phyloP scores from a whole-genome alignment of 129 eudicot genomes.

The Kitagawia praeruptora region DNA sequence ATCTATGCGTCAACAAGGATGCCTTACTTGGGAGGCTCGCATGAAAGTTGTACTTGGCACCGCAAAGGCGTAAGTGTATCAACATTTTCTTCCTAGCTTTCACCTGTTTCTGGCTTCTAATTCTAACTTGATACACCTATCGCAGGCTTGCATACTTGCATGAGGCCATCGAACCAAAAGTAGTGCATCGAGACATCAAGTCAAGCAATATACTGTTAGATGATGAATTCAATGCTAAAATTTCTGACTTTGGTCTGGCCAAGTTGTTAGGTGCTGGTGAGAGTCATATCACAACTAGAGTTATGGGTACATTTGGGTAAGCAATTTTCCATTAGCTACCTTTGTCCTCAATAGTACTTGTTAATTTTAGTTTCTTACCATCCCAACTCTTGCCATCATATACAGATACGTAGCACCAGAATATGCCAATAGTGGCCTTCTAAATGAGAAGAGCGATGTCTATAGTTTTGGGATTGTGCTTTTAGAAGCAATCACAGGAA shows the following conservation, averaged over 20 bases:
- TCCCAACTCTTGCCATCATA: not conserved
- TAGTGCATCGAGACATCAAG: slow-evolving; percentile 81
- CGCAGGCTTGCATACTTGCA: slow-evolving; percentile 74
- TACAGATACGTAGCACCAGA: slow-evolving; percentile 86
- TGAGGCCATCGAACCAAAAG: slow-evolving; percentile 88
- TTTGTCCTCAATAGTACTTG: not conserved
- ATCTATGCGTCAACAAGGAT: slow-evolving; percentile 65
- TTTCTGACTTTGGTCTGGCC: slow-evolving; percentile 87
- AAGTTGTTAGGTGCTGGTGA: slow-evolving; percentile 81
- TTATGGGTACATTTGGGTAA: slow-evolving; percentile 92
- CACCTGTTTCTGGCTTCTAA: not conserved
- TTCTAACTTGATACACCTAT: not conserved
- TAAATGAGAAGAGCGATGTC: slow-evolving; percentile 81
- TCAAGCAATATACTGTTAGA: slow-evolving; percentile 78
- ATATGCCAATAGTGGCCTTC: slow-evolving; percentile 81
- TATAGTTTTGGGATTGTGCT: slow-evolving; percentile 79
- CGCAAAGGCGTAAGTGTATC: slow-evolving; percentile 70
- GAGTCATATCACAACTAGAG: slow-evolving; percentile 76
- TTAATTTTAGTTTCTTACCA: not conserved
- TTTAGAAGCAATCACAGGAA: slow-evolving; percentile 75
- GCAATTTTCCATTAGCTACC: not conserved
- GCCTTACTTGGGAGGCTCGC: slow-evolving; percentile 87
- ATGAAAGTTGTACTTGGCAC: slow-evolving; percentile 73
- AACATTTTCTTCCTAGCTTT: not conserved
- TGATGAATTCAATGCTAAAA: slow-evolving; percentile 68